These are phyloP conservation scores for Backusella mclennaniae DNA, from an alignment of 192 early-diverging fungal species.

Conservation along the genomic window DNA sequence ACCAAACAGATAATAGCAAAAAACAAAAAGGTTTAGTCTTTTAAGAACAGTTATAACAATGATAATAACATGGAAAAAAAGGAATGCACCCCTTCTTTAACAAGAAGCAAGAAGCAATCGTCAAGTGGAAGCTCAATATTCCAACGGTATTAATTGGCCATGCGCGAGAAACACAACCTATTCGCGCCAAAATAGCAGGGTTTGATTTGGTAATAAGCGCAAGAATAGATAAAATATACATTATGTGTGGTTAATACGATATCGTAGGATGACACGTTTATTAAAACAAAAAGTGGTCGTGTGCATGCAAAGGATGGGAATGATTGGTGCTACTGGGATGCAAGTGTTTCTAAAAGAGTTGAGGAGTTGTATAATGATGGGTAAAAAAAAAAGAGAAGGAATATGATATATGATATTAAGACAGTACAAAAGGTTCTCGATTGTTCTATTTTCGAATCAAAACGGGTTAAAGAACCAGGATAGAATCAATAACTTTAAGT, in stretches of 20 bases:
- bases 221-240: background rate
- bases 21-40: slow-evolving; percentile 15
- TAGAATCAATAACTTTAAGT: slow-evolving; percentile 47
- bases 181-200: slow-evolving; percentile 51
- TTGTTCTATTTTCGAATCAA: slow-evolving; percentile 81
- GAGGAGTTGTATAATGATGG: slow-evolving; percentile 58
- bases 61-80: background rate
- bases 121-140: background rate
- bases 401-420: background rate
- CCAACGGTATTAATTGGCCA: slow-evolving; percentile 5
- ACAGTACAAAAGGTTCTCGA: slow-evolving; percentile 46
- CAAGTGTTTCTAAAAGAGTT: slow-evolving; percentile 56
- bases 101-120: slow-evolving; percentile 3
- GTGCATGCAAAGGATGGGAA: slow-evolving; percentile 61
- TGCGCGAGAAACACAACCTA: background rate
- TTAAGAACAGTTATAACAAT: background rate
- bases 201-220: slow-evolving; percentile 60
- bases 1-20: background rate
- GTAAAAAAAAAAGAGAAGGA: slow-evolving; percentile 44
- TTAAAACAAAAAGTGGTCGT: slow-evolving; percentile 59
- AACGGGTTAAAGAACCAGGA: slow-evolving; percentile 49
- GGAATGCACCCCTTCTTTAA: slow-evolving; percentile 5
- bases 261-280: slow-evolving; percentile 70
- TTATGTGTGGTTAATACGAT: background rate
- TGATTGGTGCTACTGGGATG: slow-evolving; percentile 80